Evolutionary conservation across 2,329 filamentous ascomycete genomes (phyloP).

Genomic region (Colletotrichum echinochloae): DNA sequence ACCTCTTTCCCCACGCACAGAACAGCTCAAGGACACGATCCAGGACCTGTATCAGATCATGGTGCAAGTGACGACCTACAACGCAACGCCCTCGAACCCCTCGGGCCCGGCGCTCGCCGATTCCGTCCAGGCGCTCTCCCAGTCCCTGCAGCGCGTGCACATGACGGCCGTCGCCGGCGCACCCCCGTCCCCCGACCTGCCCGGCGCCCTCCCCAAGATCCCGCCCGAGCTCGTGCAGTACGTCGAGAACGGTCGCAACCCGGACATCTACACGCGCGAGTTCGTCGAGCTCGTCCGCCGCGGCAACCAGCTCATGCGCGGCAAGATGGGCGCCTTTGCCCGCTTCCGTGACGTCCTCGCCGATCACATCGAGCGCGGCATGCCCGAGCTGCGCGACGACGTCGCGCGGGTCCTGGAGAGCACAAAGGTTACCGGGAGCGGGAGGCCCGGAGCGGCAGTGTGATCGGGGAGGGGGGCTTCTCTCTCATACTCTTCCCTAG

Average conservation of each 20-base stretch:
- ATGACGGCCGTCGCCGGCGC: slow-evolving; percentile 52
- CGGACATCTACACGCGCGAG: slow-evolving; percentile 80
- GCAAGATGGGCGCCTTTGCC: slow-evolving; percentile 72
- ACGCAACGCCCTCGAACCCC: slow-evolving; percentile 51
- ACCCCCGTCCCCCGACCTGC: slow-evolving; percentile 36
- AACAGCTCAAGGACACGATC: slow-evolving; percentile 71
- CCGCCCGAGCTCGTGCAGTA: slow-evolving; percentile 75
- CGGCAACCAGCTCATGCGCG: slow-evolving; percentile 74
- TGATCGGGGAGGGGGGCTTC: neutral
- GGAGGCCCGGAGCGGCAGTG: slow-evolving; percentile 1
- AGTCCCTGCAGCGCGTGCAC: slow-evolving; percentile 54
- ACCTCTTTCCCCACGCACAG: slow-evolving; percentile 49
- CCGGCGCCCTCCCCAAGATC: slow-evolving; percentile 60
- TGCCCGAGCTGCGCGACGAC: slow-evolving; percentile 70
- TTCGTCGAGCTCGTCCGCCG: slow-evolving; percentile 77
- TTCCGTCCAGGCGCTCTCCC: slow-evolving; percentile 51
- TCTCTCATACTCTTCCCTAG: neutral
- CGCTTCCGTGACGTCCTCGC: slow-evolving; percentile 73
- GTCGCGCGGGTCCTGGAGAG: slow-evolving; percentile 62
- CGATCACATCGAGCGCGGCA: slow-evolving; percentile 65
- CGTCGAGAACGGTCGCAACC: slow-evolving; percentile 78
- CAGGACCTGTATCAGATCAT: slow-evolving; percentile 73
- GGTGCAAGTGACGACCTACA: slow-evolving; percentile 72
- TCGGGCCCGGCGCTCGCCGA: slow-evolving; percentile 37
- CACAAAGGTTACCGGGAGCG: slow-evolving; percentile 47